A percentile compares a stretch with the other conserved stretches of the same genome.
Evolutionary conservation across 2,329 filamentous ascomycete genomes (phyloP).

Genomic region (Aspergillus thermomutatus): DNA sequence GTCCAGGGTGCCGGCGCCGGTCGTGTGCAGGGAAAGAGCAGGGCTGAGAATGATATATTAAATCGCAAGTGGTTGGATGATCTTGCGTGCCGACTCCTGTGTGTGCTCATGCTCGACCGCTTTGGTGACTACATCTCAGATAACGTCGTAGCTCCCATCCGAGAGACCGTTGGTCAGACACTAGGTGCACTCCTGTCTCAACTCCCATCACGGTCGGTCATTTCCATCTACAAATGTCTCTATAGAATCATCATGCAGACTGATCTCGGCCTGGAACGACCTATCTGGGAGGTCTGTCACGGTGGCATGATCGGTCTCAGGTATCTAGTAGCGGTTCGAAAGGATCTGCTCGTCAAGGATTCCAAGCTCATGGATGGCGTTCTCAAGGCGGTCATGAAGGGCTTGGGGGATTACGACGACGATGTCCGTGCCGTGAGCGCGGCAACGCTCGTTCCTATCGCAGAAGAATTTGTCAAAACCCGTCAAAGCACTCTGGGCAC

Average conservation of each 20-base stretch:
- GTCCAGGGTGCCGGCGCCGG: conserved; percentile 91
- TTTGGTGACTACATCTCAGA: conserved; percentile 98
- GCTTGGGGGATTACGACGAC: conserved; percentile 84
- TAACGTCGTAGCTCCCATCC: conserved; percentile 91
- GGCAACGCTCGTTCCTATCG: conserved; percentile 94
- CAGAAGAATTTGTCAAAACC: conserved; percentile 86
- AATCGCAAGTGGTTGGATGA: conserved; percentile 92
- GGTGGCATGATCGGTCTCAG: conserved; percentile 96
- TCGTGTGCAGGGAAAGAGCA: conserved; percentile 65
- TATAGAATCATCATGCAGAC: conserved; percentile 90
- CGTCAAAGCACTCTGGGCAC: conserved; percentile 72
- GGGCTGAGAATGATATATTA: conserved; percentile 69
- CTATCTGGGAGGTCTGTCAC: conserved; percentile 92
- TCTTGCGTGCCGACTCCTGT: conserved; percentile 88
- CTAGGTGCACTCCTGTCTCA: conserved; percentile 85
- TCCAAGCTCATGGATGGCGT: conserved; percentile 87
- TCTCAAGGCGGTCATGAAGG: conserved; percentile 89
- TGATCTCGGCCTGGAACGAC: conserved; percentile 68
- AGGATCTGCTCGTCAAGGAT: conserved; percentile 83
- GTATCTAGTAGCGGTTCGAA: conserved; percentile 92
- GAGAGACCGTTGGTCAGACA: conserved; percentile 92
- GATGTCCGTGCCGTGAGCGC: conserved; percentile 96
- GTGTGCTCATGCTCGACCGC: conserved; percentile 93
- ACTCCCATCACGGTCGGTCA: conserved; percentile 73
- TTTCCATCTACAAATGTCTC: conserved; percentile 78